A percentile compares a stretch with the other conserved stretches of the same genome.
These are phyloP conservation scores for Mycosphaerella arachidis DNA, from an alignment of 2,329 filamentous ascomycete species.

Conservation along the genomic window DNA sequence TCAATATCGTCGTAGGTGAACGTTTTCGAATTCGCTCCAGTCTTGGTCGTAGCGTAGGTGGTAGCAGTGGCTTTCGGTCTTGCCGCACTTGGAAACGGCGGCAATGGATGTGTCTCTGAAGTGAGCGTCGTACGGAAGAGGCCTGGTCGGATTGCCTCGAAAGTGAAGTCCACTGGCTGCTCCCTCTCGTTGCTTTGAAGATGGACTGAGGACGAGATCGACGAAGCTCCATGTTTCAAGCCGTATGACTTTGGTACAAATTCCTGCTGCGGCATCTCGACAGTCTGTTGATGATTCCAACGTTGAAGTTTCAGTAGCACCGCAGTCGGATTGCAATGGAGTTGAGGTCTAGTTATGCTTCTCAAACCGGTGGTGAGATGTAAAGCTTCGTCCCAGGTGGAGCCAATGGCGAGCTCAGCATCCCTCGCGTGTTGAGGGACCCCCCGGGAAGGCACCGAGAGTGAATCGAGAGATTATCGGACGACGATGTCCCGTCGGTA, in stretches of 20 bases:
- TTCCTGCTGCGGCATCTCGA: slow-evolving; percentile 47
- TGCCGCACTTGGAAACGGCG: slow-evolving; percentile 59
- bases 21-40: slow-evolving; percentile 32
- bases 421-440: neutral
- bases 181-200: slow-evolving; percentile 42
- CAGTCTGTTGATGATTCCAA: neutral
- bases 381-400: neutral
- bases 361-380: neutral
- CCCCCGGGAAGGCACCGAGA: neutral
- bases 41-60: slow-evolving; percentile 18
- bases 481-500: neutral
- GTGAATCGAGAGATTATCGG: neutral
- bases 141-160: slow-evolving; percentile 58
- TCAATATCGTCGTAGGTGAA: slow-evolving; percentile 44
- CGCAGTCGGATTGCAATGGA: neutral
- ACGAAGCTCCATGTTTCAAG: slow-evolving; percentile 24
- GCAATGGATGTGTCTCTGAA: slow-evolving; percentile 57
- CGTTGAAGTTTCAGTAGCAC: neutral
- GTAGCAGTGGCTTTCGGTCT: slow-evolving; percentile 34
- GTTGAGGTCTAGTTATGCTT: neutral
- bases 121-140: slow-evolving; percentile 66
- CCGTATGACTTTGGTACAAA: slow-evolving; percentile 38
- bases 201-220: slow-evolving; percentile 32
- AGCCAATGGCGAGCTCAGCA: neutral
- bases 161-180: slow-evolving; percentile 53